These are phyloP conservation scores for Hanseniaspora guilliermondii DNA, from an alignment of 805 yeast genomes.

Conservation along the genomic window DNA sequence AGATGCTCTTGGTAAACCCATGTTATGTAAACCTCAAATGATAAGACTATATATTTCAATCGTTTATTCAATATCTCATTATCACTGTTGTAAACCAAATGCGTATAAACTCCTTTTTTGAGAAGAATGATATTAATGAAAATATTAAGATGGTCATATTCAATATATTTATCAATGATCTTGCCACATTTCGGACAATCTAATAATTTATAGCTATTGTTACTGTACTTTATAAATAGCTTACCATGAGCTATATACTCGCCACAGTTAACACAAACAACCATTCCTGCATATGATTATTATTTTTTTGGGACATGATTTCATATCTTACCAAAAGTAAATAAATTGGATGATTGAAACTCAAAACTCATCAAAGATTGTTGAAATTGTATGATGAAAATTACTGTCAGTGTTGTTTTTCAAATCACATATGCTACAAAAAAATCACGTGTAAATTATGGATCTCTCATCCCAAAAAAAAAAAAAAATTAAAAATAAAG, in stretches of 20 bases:
- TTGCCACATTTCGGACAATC: conserved; percentile 59
- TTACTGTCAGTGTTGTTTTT: no score
- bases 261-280: conserved; percentile 78
- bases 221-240: conserved; percentile 60
- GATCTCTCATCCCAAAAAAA: neutral
- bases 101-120: conserved; percentile 81
- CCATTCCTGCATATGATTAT: neutral
- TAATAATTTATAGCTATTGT: conserved; percentile 66
- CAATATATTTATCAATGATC: conserved; percentile 83
- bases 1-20: conserved; percentile 79
- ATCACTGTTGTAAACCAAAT: conserved; percentile 57
- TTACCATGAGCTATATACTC: conserved; percentile 38
- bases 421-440: no score
- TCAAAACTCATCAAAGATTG: no score
- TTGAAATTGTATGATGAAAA: no score
- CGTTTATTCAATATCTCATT: conserved; percentile 9
- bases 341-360: neutral
- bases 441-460: no score
- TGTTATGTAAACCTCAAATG: conserved; percentile 78
- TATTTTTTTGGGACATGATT: neutral
- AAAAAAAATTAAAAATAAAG: neutral
- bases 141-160: conserved; percentile 70
- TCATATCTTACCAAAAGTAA: neutral
- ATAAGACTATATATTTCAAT: conserved; percentile 46
- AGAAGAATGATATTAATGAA: conserved; percentile 72